Evolutionary conservation across 148 eudicot genomes (phyloP), one percentile per base, ranked within the genome.

Genomic region (Hydrangea macrophylla): DNA sequence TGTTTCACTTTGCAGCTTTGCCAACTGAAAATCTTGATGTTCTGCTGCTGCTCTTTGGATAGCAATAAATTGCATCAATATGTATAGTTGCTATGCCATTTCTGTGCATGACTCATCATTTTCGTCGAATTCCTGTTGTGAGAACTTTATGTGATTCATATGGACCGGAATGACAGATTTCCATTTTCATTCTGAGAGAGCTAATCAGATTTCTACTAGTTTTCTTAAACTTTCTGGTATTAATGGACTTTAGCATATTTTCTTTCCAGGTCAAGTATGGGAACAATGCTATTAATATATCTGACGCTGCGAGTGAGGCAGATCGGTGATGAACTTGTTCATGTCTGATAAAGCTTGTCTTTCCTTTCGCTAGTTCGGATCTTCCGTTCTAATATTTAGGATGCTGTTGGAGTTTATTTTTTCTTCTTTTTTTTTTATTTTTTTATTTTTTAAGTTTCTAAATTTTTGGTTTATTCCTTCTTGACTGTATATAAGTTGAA

Each of bases 301-400:
- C 71, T 92, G 83, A 89, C 97, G 9, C 68, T 92, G 50, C 72
- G 96, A 78, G 86, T 82, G 71, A 82, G 84, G 73, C 96, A 77
- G 81, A 73, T 82, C 57, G 74, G 81, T 48, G 86, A 86, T 22
- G 85, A 77, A 42, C 62, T 51, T 22, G 55, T 40, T 55, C 73
- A 60, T n/a, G 32, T 35, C 42, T 75, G 80, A 81, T 33, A 23
- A 54, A 31, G 22, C 22, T 35, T 48, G 26, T 23, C 55, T 57
- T 22, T 51, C 15, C 55, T 55, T 44, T 8, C 27, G 26, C 18
- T 45, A 15, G n/a, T 48, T 64, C n/a, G 17, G 55, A 64, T 64
- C 24, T 11, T 48, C 50, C 30, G n/a, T 12, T 61, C 26, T 6
- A 6, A 24, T 7, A 37, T 37, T 28, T 26, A 8, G 13, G 44